Evolutionary conservation across 352 stramenopile genomes (phyloP).

Genomic region (Hyphochytrium catenoides): DNA sequence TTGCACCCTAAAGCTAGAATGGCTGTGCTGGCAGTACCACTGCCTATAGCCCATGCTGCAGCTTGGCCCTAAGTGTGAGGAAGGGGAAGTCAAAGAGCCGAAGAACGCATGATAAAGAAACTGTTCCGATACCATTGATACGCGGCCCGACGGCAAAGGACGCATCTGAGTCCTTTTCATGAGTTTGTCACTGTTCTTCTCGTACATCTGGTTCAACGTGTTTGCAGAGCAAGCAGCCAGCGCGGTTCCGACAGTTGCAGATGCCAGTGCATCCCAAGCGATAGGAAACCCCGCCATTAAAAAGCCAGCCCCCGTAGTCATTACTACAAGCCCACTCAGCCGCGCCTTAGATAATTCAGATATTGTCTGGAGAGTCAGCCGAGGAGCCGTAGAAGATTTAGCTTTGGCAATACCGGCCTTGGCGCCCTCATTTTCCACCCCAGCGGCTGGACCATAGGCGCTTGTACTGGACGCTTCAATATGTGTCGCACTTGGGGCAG

Average conservation of each 20-base stretch:
- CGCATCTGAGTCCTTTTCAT: constrained; percentile 91
- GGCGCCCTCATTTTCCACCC: no score
- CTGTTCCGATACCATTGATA: constrained; percentile 7
- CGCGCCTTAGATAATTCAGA: constrained; percentile 83
- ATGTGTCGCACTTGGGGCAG: no score
- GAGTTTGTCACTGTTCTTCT: constrained; percentile 72
- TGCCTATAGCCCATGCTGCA: constrained; percentile 47
- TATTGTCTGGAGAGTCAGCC: no score
- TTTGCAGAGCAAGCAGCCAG: constrained; percentile 78
- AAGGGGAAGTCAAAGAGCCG: no score
- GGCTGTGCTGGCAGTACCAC: constrained; percentile 53
- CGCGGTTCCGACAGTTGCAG: constrained; percentile 75
- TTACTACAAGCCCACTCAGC: constrained; percentile 82
- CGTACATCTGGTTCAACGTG: constrained; percentile 96
- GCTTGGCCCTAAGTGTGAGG: constrained; percentile 44
- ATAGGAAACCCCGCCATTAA: constrained; percentile 82
- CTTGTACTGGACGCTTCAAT: no score
- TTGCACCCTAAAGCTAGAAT: constrained; percentile 77
- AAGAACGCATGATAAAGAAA: neutral
- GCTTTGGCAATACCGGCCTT: no score
- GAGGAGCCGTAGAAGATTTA: no score
- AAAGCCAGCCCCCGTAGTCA: constrained; percentile 86
- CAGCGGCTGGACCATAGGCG: no score
- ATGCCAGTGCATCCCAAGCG: constrained; percentile 55
- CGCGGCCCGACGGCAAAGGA: constrained; percentile 67